Evolutionary conservation across 805 yeast species (phyloP), one percentile per base, ranked within the genome.

Genomic region (Starmerella stigmatis): DNA sequence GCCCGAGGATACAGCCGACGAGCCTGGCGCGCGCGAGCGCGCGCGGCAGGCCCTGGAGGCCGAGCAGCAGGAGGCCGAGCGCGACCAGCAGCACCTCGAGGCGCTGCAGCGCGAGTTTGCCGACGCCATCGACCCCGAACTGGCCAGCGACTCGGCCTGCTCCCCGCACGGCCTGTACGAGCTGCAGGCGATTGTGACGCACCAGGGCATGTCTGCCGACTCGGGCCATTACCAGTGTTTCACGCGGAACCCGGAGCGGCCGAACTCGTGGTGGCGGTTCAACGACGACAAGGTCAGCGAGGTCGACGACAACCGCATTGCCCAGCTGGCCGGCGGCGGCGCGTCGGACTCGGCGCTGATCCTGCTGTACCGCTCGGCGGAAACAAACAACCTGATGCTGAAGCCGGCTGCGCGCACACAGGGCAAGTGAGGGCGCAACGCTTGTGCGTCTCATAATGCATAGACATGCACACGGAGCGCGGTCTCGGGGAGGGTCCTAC

Each of bases 171-270:
- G 92, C 1, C 75, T 92, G 30, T 92, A 92, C 60, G 86, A 86
- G 53, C 73, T 92, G 53, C 68, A 70, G 30, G 86, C 94, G 2
- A 75, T 92, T 20, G 76, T 92, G 48, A 86, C 97, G 1, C 99
- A 92, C 66, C 82, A 81, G 59, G 99, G 99, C 41, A 79, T 95
- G 7, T 78, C 88, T 35, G 96, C 97, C 0, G 97, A 92, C 62
- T 81, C 95, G 23, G 99, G 99, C 15, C 99, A 92, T 65, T 92
- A 92, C 64, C 96, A 88, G 66, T 79, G 89, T 23, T 92, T 84
- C 66, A 79, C 82, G 13, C 79, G 75, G 57, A 92, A 88, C 62
- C 75, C 54, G 39, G 50, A 54, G 44, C 62, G 58, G 41, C 88
- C 83, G 26, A 79, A 81, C 40, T 73, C 70, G 51, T 92, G 99